Conservation (phyloP, 371 early-diverging fungal genomes). For the Syncephalastrum racemosum region DNA sequence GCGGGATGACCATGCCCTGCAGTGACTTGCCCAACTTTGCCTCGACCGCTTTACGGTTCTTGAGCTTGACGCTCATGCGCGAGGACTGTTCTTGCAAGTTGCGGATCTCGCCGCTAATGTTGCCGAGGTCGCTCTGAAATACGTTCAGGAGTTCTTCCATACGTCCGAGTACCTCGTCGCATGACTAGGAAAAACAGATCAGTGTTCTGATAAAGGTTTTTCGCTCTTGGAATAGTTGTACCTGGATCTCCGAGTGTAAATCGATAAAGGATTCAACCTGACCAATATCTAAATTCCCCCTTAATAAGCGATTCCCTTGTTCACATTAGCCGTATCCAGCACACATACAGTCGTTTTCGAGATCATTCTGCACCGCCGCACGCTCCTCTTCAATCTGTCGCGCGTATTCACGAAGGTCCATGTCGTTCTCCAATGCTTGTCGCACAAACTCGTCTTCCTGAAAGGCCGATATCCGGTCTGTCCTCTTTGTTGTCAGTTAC, state of each 20-base stretch:
- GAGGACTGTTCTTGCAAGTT: conserved; percentile 79
- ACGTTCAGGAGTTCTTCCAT: conserved; percentile 85
- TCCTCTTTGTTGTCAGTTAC: neutral
- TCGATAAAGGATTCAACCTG: conserved; percentile 69
- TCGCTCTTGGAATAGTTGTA: conserved; percentile 13
- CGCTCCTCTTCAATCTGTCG: conserved; percentile 75
- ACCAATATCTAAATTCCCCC: conserved; percentile 54
- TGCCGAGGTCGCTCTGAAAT: conserved; percentile 85
- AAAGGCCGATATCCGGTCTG: conserved; percentile 63
- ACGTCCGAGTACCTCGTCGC: conserved; percentile 80
- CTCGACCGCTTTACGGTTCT: conserved; percentile 82
- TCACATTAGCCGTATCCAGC: neutral
- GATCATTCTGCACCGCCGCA: conserved; percentile 61
- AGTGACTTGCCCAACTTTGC: conserved; percentile 64
- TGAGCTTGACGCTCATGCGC: conserved; percentile 76
- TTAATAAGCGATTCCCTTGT: neutral
- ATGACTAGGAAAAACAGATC: conserved; percentile 36
- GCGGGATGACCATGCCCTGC: conserved; percentile 82
- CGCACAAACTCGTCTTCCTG: conserved; percentile 82
- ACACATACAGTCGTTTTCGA: conserved; percentile 73
- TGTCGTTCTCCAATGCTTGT: conserved; percentile 77
- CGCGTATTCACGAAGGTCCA: conserved; percentile 87
- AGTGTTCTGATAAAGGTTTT: too few species aligned
- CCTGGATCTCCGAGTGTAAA: conserved; percentile 71
- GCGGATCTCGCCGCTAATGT: conserved; percentile 85